phyloP scores from a whole-genome alignment of 2,329 filamentous ascomycete genomes.

The Nothopassalora personata region DNA sequence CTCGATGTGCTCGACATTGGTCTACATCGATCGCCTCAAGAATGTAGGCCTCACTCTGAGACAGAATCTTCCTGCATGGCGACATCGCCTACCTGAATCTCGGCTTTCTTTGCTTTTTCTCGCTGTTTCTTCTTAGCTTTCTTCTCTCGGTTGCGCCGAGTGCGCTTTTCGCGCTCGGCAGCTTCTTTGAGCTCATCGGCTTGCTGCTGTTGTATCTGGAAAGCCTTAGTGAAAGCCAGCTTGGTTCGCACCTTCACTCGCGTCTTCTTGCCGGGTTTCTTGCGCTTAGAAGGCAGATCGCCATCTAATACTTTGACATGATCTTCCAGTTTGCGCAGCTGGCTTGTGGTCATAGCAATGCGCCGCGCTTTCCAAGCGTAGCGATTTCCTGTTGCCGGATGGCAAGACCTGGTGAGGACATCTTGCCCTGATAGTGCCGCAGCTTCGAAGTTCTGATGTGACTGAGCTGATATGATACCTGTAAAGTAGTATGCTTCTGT shows the following conservation, averaged over 20 bases:
- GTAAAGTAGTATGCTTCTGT: slow-evolving; percentile 20
- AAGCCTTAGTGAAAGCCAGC: slow-evolving; percentile 17
- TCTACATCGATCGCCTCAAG: not conserved
- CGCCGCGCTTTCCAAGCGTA: slow-evolving; percentile 23
- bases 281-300: slow-evolving; percentile 20
- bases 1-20: not conserved
- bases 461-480: not conserved
- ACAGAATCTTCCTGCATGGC: not conserved
- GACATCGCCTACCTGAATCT: not conserved
- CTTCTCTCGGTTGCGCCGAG: slow-evolving; percentile 32
- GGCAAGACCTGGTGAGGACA: slow-evolving; percentile 9
- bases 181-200: slow-evolving; percentile 27
- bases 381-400: slow-evolving; percentile 14
- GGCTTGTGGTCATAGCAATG: slow-evolving; percentile 13
- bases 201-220: slow-evolving; percentile 20
- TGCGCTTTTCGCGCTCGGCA: slow-evolving; percentile 31
- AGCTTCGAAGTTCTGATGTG: slow-evolving; percentile 8
- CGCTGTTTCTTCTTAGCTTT: slow-evolving; percentile 33
- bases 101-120: slow-evolving; percentile 33
- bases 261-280: slow-evolving; percentile 29
- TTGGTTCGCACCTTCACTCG: slow-evolving; percentile 28
- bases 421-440: slow-evolving; percentile 17
- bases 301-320: slow-evolving; percentile 6
- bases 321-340: slow-evolving; percentile 7
- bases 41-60: not conserved